These are phyloP conservation scores for Xylaria curta DNA, from an alignment of 495 filamentous ascomycete genomes.

Conservation along the genomic window DNA sequence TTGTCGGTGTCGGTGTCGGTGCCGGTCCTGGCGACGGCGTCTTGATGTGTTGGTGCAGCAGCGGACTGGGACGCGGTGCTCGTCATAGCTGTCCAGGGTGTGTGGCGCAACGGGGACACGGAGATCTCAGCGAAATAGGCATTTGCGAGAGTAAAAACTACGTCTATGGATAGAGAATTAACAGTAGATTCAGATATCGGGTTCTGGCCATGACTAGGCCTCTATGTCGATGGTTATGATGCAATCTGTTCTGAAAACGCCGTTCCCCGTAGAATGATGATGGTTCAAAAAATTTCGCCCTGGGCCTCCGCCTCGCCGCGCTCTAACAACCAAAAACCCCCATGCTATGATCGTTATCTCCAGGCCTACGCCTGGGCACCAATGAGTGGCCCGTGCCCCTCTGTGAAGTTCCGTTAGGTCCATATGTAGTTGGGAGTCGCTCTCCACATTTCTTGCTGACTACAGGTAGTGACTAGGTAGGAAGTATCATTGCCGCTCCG, in stretches of 20 bases:
- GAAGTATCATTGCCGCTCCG: not conserved
- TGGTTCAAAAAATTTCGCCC: constrained; percentile 46
- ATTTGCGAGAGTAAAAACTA: constrained; percentile 65
- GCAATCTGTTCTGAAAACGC: constrained; percentile 44
- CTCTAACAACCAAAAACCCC: constrained; percentile 21
- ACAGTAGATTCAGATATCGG: constrained; percentile 53
- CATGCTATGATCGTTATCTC: constrained; percentile 12
- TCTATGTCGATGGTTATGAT: constrained; percentile 48
- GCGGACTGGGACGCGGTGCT: constrained; percentile 54
- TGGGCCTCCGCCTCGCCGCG: constrained; percentile 43
- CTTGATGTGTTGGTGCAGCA: constrained; percentile 44
- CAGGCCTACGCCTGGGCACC: constrained; percentile 6
- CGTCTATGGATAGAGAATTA: constrained; percentile 66
- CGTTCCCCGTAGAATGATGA: constrained; percentile 54
- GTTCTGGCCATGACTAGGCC: constrained; percentile 68
- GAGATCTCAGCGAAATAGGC: constrained; percentile 69
- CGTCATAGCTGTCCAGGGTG: constrained; percentile 56
- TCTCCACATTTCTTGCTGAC: constrained; percentile 13
- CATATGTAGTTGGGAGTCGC: not conserved
- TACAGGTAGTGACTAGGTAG: no score
- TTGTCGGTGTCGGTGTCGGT: constrained; percentile 34
- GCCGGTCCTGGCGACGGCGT: constrained; percentile 29
- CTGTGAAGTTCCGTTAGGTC: not conserved
- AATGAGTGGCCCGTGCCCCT: constrained; percentile 5
- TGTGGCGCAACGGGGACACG: constrained; percentile 51